Base-by-base conservation (phyloP, 2,329 filamentous ascomycete species). In the Chaetothyriales sp. region DNA sequence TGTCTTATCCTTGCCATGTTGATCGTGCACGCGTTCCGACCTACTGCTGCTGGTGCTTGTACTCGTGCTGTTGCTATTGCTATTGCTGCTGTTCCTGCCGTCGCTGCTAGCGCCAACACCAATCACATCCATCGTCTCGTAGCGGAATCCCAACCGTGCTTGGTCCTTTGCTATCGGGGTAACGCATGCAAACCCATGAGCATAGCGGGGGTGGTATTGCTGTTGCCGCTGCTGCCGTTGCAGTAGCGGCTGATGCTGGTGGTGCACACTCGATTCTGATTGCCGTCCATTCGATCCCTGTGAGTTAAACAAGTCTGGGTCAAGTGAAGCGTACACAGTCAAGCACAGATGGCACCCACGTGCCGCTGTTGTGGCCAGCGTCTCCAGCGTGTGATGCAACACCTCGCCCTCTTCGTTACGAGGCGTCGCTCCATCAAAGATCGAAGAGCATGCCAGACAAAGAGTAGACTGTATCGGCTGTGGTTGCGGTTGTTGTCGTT, bases 131-230 rank as follows among this genome's bases (percentile, higher is more conserved):
- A 39, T 12, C 12, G 7, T 15, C 46, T 57, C 51, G 48, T 58
- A 60, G 49, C 58, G 53, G 46, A 60, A 60, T 25, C 54, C 57
- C 26, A 60, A 28, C 12, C 55, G 47, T 18, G 58, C 58, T 47
- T 60, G 58, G 48, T 60, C 58, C 20, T 57, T 50, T 25, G 58
- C 58, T 43, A 60, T 60, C 5, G 58, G 58, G 3, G 49, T 53
- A 28, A 59, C 53, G 51, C 51, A 54, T n/a, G 52, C 56, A 18
- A 52, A 58, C 9, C 56, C 56, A 7, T 53, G 25, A 5, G 51
- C 49, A 18, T 58, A 51, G 18, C 45, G 45, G 8, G 10, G 18
- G 7, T 47, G 45, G 2, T 15, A 15, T 39, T 39, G 32, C 15
- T 15, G 32, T 5, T 39, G 32, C 15, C 15, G 32, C 10, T 39